Evolutionary conservation across 2,329 filamentous ascomycete genomes (phyloP).

Genomic region (Penicillium glabrum): DNA sequence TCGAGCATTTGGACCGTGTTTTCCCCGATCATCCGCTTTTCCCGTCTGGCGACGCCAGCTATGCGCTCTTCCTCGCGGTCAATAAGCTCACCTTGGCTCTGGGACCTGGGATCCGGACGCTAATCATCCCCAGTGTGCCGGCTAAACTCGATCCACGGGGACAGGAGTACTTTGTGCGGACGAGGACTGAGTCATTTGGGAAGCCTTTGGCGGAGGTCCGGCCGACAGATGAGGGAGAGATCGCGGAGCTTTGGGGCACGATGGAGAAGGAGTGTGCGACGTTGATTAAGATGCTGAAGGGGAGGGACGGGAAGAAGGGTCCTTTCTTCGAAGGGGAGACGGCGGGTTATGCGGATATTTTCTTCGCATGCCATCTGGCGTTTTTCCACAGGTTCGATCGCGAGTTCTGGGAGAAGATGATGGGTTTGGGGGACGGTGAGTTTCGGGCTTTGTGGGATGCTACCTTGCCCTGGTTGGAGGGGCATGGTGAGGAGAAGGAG

Average conservation of each 20-base stretch:
- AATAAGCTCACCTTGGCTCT: slow-evolving; percentile 4
- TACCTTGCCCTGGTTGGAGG: slow-evolving; percentile 32
- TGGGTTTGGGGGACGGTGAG: slow-evolving; percentile 28
- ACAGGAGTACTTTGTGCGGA: slow-evolving; percentile 30
- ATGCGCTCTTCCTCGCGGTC: slow-evolving; percentile 29
- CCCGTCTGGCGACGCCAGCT: slow-evolving; percentile 35
- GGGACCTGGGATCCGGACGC: not conserved
- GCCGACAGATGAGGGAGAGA: slow-evolving; percentile 20
- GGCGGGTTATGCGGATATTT: slow-evolving; percentile 32
- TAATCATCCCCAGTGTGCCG: slow-evolving; percentile 27
- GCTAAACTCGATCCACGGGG: slow-evolving; percentile 29
- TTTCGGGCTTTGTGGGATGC: slow-evolving; percentile 30
- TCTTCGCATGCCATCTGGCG: slow-evolving; percentile 24
- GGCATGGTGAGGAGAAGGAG: slow-evolving; percentile 34
- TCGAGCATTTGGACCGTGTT: slow-evolving; percentile 29
- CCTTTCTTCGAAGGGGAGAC: slow-evolving; percentile 36
- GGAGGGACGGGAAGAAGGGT: slow-evolving; percentile 29
- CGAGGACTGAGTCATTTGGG: slow-evolving; percentile 26
- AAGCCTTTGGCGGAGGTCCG: slow-evolving; percentile 30
- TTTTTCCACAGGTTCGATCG: slow-evolving; percentile 26
- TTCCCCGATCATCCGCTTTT: slow-evolving; percentile 32
- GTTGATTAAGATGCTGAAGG: slow-evolving; percentile 29
- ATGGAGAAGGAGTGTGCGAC: slow-evolving; percentile 20
- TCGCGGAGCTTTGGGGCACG: slow-evolving; percentile 19
- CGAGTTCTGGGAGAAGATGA: slow-evolving; percentile 23